Percentiles rank a stretch among this genome's conserved stretches.
Evolutionary conservation across 1,139 yeast species (phyloP).

Genomic region (Pneumocystis canis): DNA sequence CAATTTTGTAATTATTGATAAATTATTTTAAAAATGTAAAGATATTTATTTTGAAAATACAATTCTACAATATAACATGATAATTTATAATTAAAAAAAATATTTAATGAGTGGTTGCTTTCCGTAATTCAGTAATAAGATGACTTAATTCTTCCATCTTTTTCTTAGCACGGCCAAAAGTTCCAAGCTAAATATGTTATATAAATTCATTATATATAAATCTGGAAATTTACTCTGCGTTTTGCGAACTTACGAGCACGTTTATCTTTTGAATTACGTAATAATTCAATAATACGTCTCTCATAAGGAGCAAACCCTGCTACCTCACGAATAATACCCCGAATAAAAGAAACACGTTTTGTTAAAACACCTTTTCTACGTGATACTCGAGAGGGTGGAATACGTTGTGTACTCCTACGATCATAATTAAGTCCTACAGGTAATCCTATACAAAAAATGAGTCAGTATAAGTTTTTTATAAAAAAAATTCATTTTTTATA

Average conservation of each 20-base stretch:
- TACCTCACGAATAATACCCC: slow-evolving; percentile 92
- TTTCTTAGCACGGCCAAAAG: slow-evolving; percentile 98
- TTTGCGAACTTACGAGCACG: slow-evolving; percentile 99
- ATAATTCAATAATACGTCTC: slow-evolving; percentile 97
- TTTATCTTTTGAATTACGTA: slow-evolving; percentile 99
- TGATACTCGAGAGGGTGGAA: slow-evolving; percentile 86
- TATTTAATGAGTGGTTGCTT: neutral
- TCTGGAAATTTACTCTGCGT: slow-evolving; percentile 39
- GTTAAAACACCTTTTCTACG: slow-evolving; percentile 95
- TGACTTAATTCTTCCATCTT: slow-evolving; percentile 98
- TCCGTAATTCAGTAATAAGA: slow-evolving; percentile 90
- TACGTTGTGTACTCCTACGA: slow-evolving; percentile 88
- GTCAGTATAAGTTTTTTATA: neutral
- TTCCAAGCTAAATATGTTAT: slow-evolving; percentile 57
- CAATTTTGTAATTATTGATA: neutral
- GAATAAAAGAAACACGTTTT: slow-evolving; percentile 91
- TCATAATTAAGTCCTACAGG: slow-evolving; percentile 99
- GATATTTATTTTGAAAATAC: neutral
- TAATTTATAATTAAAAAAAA: neutral
- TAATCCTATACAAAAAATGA: slow-evolving; percentile 48
- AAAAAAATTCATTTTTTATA: neutral
- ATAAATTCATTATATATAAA: neutral
- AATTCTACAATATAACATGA: neutral
- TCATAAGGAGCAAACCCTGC: slow-evolving; percentile 99
- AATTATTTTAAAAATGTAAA: neutral